Base-by-base conservation (phyloP, 495 filamentous ascomycete genomes). In the Echria macrotheca region DNA sequence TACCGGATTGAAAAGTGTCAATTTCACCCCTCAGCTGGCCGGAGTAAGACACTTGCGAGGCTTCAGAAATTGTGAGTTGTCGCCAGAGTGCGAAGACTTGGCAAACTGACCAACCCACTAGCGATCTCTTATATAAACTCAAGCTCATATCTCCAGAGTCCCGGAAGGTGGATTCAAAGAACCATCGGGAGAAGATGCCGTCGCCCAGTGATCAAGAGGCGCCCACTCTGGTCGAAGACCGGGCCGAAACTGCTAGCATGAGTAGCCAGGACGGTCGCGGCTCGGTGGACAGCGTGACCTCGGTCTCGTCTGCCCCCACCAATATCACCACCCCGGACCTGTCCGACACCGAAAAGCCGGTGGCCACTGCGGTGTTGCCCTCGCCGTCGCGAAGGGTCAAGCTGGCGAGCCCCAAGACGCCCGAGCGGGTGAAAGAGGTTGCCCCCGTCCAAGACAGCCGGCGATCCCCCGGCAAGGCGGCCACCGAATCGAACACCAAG, bases 301-400 rank as follows among this genome's bases (percentile, higher is more conserved):
- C 35, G 6, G 46, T 28, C 31, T 26, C 35, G 1, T 29, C 25
- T 4, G 22, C 6, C 8, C 25, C 44, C 1, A 48, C 46, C 17
- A 38, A 37, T 15, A 8, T 28, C 18, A 48, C 46, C 1, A 48
- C 46, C 11, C 46, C 46, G 4, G 46, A 48, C 33, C 1, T 29
- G 19, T 38, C 32, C 9, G 46, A 39, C 19, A 18, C 0, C 15
- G 35, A 48, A 24, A 28, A 6, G 14, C 31, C 31, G 14, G 24
- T 19, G 11, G n/a, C 44, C 17, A 28, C 25, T 25, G 40, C 24
- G 14, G 35, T 18, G 11, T 14, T n/a, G 17, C 15, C 8, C n/a
- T 18, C 35, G 8, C 35, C 35, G 5, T 5, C 35, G 9, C 35
- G 37, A 21, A 33, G 26, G 29, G 7, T 7, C 33, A 48, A 48